A percentile compares a stretch with the other conserved stretches of the same genome.
These are phyloP conservation scores for Pythium graminicola DNA, from an alignment of 352 stramenopile species.

Conservation along the genomic window DNA sequence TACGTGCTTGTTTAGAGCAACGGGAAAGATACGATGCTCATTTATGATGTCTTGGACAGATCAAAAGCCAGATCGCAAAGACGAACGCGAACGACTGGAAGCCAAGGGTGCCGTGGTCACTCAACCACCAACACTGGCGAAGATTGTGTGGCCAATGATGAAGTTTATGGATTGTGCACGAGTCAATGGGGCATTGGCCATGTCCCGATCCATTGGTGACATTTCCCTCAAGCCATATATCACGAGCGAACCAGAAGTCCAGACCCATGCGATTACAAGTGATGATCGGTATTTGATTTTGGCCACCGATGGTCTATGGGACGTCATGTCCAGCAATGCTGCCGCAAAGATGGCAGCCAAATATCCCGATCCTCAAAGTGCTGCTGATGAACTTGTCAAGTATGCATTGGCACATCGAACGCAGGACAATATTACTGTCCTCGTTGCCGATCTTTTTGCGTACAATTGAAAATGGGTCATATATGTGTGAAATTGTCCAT, in stretches of 20 bases:
- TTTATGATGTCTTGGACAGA: conserved; percentile 27
- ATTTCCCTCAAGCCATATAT: conserved; percentile 69
- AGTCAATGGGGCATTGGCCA: conserved; percentile 72
- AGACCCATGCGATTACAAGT: conserved; percentile 43
- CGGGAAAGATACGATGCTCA: background rate
- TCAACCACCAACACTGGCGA: conserved; percentile 52
- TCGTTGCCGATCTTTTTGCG: conserved; percentile 60
- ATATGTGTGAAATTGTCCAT: conserved; percentile 3
- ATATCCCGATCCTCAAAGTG: conserved; percentile 46
- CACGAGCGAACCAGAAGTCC: conserved; percentile 72
- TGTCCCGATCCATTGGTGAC: conserved; percentile 81
- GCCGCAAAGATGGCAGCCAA: conserved; percentile 50
- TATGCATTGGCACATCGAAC: conserved; percentile 50
- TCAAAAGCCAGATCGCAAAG: conserved; percentile 75
- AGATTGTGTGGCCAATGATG: conserved; percentile 68
- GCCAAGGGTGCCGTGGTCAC: conserved; percentile 65
- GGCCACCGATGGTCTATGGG: conserved; percentile 77
- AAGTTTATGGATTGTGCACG: conserved; percentile 72
- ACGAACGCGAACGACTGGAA: conserved; percentile 64
- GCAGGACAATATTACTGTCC: conserved; percentile 73
- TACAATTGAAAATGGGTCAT: conserved; percentile 30
- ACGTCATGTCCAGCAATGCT: conserved; percentile 64
- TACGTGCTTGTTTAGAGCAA: conserved; percentile 16
- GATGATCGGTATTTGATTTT: conserved; percentile 75
- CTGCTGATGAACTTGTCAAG: conserved; percentile 50